Evolutionary conservation across 768 basidiomycete species (phyloP).

Genomic region (Phanerochaete sordida): DNA sequence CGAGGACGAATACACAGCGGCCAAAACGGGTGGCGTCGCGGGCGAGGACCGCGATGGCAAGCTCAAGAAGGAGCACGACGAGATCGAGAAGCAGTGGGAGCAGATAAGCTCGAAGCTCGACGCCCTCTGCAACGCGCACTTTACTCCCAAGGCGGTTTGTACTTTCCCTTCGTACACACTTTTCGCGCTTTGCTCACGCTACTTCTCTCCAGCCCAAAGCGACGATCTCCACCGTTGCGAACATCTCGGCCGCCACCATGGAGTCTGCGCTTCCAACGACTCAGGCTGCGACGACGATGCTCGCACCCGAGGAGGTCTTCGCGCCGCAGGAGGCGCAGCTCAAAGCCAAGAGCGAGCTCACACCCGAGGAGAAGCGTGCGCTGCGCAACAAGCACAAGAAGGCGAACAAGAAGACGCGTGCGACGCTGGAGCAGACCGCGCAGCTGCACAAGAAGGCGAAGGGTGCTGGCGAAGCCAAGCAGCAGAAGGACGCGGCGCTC

Average conservation of each 20-base stretch:
- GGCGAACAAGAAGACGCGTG: slow-evolving; percentile 62
- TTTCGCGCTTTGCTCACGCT: slow-evolving; percentile 9
- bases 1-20: slow-evolving; percentile 84
- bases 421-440: slow-evolving; percentile 58
- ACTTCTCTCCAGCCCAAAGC: slow-evolving; percentile 69
- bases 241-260: slow-evolving; percentile 75
- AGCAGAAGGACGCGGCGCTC: slow-evolving; percentile 81
- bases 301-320: slow-evolving; percentile 93
- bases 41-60: slow-evolving; percentile 86
- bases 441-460: slow-evolving; percentile 59
- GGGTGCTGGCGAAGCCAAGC: slow-evolving; percentile 55
- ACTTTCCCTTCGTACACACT: background rate
- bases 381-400: slow-evolving; percentile 68
- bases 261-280: slow-evolving; percentile 91
- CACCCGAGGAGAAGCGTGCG: slow-evolving; percentile 77
- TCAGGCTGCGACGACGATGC: slow-evolving; percentile 69
- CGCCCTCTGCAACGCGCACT: slow-evolving; percentile 92
- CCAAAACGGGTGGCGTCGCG: slow-evolving; percentile 49
- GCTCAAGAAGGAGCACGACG: slow-evolving; percentile 83
- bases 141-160: slow-evolving; percentile 88
- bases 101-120: slow-evolving; percentile 85
- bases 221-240: slow-evolving; percentile 77
- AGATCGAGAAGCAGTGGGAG: slow-evolving; percentile 82
- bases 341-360: slow-evolving; percentile 75
- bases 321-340: slow-evolving; percentile 52